Conservation (phyloP, 192 early-diverging fungal species). For the Chytriomyces hyalinus region DNA sequence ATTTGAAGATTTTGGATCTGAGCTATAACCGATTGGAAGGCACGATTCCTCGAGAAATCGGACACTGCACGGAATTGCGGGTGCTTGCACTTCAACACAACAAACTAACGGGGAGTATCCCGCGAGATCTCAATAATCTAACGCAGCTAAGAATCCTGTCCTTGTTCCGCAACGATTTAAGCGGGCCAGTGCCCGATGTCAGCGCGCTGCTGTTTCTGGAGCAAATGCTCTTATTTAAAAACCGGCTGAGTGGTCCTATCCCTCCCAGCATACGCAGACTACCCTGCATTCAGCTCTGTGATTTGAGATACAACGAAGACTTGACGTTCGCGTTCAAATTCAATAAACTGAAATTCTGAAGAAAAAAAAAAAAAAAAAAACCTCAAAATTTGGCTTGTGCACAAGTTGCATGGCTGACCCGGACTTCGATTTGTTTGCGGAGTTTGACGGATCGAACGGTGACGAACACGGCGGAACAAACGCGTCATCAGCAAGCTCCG, state of each 20-base stretch:
- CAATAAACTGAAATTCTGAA: background rate
- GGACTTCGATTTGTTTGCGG: too few relatives aligned
- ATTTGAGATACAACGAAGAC: background rate
- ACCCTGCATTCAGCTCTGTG: background rate
- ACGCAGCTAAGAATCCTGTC: background rate
- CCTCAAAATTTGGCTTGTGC: too few relatives aligned
- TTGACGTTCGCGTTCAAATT: background rate
- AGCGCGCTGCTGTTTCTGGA: background rate
- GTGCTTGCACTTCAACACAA: background rate
- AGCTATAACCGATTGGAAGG: background rate
- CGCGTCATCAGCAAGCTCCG: too few relatives aligned
- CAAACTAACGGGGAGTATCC: background rate
- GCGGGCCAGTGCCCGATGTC: background rate
- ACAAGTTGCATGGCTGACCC: too few relatives aligned
- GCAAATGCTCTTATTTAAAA: background rate
- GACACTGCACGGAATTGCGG: background rate
- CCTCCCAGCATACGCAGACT: background rate
- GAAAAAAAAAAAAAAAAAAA: too few relatives aligned
- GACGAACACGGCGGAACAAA: too few relatives aligned
- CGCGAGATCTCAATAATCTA: background rate
- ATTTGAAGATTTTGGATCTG: background rate
- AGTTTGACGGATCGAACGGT: too few relatives aligned
- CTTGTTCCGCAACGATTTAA: background rate
- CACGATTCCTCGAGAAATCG: constrained; percentile 1
- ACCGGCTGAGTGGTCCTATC: background rate